Evolutionary conservation across 1,284 basidiomycete genomes (phyloP).

Genomic region (Sanghuangporus weigelae): DNA sequence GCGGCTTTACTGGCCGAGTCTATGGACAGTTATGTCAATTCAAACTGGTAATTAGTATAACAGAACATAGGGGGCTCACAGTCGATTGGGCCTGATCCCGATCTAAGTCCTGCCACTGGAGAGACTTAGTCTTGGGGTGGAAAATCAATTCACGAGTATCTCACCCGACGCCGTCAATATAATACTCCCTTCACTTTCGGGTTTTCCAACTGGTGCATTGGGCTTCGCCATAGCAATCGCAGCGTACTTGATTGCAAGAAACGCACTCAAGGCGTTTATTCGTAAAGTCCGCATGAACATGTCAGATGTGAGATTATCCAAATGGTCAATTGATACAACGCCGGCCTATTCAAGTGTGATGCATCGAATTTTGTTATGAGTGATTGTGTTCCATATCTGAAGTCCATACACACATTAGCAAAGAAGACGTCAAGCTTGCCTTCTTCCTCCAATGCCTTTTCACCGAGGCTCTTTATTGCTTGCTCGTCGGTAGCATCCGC

Average conservation of each 20-base stretch:
- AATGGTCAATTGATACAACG: constrained; percentile 39
- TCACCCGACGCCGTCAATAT: constrained; percentile 84
- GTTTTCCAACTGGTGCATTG: constrained; percentile 62
- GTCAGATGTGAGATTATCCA: constrained; percentile 58
- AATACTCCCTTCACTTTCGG: constrained; percentile 72
- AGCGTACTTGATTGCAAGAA: constrained; percentile 86
- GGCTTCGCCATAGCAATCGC: constrained; percentile 74
- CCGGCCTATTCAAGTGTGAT: constrained; percentile 48
- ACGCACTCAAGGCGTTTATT: constrained; percentile 82
- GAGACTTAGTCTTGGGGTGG: constrained; percentile 9
- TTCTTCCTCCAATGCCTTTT: constrained; percentile 72
- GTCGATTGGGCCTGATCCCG: constrained; percentile 81
- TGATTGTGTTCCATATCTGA: not conserved
- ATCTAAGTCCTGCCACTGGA: constrained; percentile 77
- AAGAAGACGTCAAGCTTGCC: constrained; percentile 91
- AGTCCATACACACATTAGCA: constrained; percentile 64
- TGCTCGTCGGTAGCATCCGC: constrained; percentile 82
- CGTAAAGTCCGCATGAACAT: constrained; percentile 74
- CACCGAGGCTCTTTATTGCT: constrained; percentile 66
- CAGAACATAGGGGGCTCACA: constrained; percentile 45
- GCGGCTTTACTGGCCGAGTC: constrained; percentile 90
- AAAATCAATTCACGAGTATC: constrained; percentile 18
- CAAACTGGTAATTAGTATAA: not conserved
- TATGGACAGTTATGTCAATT: constrained; percentile 28
- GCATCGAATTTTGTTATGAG: not conserved